phyloP scores from a whole-genome alignment of 1,284 basidiomycete species.

The Pisolithus thermaeus region DNA sequence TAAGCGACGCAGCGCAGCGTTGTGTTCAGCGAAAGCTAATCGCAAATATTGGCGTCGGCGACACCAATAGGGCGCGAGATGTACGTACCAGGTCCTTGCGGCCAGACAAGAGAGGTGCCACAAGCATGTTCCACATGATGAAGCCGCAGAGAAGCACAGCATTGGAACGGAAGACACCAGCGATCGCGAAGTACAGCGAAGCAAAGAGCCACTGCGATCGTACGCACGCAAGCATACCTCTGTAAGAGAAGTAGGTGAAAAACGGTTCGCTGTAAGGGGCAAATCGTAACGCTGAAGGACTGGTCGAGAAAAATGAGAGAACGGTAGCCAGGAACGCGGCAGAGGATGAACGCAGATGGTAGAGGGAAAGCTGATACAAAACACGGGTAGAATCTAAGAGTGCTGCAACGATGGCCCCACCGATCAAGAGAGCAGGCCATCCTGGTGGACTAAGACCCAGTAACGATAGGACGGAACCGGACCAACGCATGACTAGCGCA shows the following conservation, averaged over 20 bases:
- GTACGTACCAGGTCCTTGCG: slow-evolving; percentile 18
- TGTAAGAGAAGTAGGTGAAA: slow-evolving; percentile 76
- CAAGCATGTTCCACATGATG: slow-evolving; percentile 63
- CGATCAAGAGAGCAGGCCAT: slow-evolving; percentile 24
- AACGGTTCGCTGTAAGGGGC: slow-evolving; percentile 83
- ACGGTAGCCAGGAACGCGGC: slow-evolving; percentile 58
- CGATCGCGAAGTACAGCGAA: slow-evolving; percentile 57
- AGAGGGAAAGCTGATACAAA: slow-evolving; percentile 60
- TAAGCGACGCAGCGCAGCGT: slow-evolving; percentile 35
- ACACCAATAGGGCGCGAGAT: not conserved
- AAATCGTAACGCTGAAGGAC: slow-evolving; percentile 67
- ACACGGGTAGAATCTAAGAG: slow-evolving; percentile 41
- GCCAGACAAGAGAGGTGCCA: slow-evolving; percentile 42
- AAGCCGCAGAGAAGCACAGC: slow-evolving; percentile 75
- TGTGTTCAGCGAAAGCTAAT: slow-evolving; percentile 30
- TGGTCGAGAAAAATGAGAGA: slow-evolving; percentile 77
- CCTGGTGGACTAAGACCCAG: slow-evolving; percentile 8
- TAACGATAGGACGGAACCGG: slow-evolving; percentile 22
- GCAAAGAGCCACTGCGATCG: slow-evolving; percentile 46
- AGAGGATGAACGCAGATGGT: slow-evolving; percentile 45
- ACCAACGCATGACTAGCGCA: slow-evolving; percentile 47
- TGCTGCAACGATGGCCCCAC: slow-evolving; percentile 37
- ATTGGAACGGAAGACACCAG: slow-evolving; percentile 75
- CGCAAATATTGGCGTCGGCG: not conserved
- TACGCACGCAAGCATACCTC: slow-evolving; percentile 64